Conservation (phyloP, 2,329 filamentous ascomycete genomes). For the Allantophomopsis lycopodina region DNA sequence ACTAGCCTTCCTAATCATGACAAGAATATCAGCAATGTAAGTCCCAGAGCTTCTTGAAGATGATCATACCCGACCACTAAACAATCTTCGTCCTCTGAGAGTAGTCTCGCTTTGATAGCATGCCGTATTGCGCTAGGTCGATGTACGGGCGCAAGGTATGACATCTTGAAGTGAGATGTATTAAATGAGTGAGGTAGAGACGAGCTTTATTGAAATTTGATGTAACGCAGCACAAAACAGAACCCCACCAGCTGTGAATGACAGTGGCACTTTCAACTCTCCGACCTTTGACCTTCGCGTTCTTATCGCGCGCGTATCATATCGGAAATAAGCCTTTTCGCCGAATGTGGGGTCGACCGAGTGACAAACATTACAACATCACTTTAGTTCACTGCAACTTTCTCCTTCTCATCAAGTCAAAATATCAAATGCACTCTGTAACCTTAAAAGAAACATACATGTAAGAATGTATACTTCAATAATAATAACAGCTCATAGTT, state of each 20-base stretch:
- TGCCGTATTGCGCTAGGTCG: conserved; percentile 82
- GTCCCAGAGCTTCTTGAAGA: not conserved
- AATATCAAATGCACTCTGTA: too few relatives aligned
- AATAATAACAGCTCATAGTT: not conserved
- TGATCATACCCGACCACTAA: conserved; percentile 70
- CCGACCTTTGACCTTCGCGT: too few relatives aligned
- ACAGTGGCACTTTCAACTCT: not conserved
- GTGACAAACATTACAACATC: too few relatives aligned
- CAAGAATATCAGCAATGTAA: conserved; percentile 3
- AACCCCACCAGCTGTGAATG: not conserved
- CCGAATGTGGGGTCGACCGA: too few relatives aligned
- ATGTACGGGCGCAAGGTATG: conserved; percentile 90
- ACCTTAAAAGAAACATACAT: not conserved
- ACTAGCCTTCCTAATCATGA: conserved; percentile 56
- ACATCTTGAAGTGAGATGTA: conserved; percentile 40
- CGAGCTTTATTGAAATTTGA: too few relatives aligned
- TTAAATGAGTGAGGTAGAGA: not conserved
- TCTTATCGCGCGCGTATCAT: too few relatives aligned
- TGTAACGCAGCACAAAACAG: too few relatives aligned
- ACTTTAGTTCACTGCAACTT: too few relatives aligned
- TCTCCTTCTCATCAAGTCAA: too few relatives aligned
- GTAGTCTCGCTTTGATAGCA: conserved; percentile 68
- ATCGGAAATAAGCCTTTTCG: too few relatives aligned
- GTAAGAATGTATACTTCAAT: not conserved
- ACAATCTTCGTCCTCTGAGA: conserved; percentile 63